phyloP scores from a whole-genome alignment of 805 yeast species.

The Starmerella khaoyaiensis region DNA sequence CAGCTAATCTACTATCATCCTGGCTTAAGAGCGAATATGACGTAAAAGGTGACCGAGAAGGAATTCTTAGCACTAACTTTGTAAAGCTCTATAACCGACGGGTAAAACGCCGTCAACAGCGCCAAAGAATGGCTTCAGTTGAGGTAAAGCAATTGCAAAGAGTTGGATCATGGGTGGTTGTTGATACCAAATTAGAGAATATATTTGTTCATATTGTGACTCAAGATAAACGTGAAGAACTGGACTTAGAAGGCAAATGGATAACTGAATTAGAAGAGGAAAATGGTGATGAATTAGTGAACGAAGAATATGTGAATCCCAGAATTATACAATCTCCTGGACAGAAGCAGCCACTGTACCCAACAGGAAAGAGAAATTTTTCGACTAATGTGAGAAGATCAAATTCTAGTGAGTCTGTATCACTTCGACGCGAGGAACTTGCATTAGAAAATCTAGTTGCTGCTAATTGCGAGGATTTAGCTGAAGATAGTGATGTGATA shows the following conservation, averaged over 20 bases:
- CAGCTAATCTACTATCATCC: slow-evolving; percentile 45
- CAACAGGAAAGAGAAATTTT: too few species aligned
- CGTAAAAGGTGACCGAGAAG: slow-evolving; percentile 49
- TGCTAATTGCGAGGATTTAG: slow-evolving; percentile 7
- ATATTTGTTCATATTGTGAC: slow-evolving; percentile 65
- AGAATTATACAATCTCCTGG: too few species aligned
- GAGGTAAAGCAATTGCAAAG: slow-evolving; percentile 27
- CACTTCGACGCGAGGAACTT: slow-evolving; percentile 11
- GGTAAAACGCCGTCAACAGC: slow-evolving; percentile 39
- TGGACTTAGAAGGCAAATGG: slow-evolving; percentile 36
- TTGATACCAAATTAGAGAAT: slow-evolving; percentile 52
- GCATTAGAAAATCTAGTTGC: slow-evolving; percentile 7
- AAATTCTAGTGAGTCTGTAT: neutral
- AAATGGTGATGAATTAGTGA: neutral
- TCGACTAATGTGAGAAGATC: too few species aligned
- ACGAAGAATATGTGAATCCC: slow-evolving; percentile 2
- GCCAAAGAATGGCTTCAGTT: slow-evolving; percentile 29
- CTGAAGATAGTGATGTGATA: slow-evolving; percentile 17
- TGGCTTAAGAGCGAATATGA: slow-evolving; percentile 43
- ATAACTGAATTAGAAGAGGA: neutral
- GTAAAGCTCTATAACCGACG: slow-evolving; percentile 41
- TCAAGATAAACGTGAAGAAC: slow-evolving; percentile 46
- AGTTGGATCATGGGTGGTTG: slow-evolving; percentile 67
- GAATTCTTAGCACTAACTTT: slow-evolving; percentile 48
- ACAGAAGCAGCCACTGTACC: too few species aligned